Evolutionary conservation across 805 yeast species (phyloP).

Genomic region (Metschnikowia dekortorum): DNA sequence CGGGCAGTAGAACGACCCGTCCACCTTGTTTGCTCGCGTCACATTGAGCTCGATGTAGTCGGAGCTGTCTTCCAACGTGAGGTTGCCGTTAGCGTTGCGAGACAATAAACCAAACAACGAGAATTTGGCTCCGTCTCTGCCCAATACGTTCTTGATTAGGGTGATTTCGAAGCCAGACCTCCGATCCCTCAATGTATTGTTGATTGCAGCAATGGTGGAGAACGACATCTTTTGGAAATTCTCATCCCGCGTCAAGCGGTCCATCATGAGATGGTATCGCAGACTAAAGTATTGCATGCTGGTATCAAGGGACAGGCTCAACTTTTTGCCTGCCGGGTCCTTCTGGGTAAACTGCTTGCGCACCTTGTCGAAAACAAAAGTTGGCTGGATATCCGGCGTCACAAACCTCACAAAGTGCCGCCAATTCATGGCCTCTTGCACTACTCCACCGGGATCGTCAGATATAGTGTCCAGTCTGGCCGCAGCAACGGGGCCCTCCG

Average conservation of each 20-base stretch:
- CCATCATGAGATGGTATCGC: constrained; percentile 61
- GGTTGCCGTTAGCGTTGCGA: constrained; percentile 59
- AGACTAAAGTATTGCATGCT: constrained; percentile 42
- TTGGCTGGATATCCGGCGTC: constrained; percentile 61
- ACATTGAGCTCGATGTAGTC: constrained; percentile 69
- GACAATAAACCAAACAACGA: constrained; percentile 73
- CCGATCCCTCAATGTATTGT: constrained; percentile 16
- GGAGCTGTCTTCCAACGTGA: constrained; percentile 75
- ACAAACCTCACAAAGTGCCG: constrained; percentile 64
- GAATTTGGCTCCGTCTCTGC: constrained; percentile 75
- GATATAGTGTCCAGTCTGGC: constrained; percentile 19
- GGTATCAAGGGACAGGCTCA: constrained; percentile 13
- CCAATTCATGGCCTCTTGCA: constrained; percentile 51
- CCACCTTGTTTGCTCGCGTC: constrained; percentile 55
- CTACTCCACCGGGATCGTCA: constrained; percentile 12
- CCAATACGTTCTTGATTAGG: constrained; percentile 76
- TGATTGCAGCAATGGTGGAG: constrained; percentile 41
- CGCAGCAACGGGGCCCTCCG: constrained; percentile 8
- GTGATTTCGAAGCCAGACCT: constrained; percentile 45
- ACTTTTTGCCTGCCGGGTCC: constrained; percentile 11
- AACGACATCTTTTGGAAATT: constrained; percentile 55
- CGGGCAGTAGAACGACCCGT: constrained; percentile 60
- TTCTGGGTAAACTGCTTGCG: constrained; percentile 53
- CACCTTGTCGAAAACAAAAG: constrained; percentile 54
- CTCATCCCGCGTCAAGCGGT: constrained; percentile 72